Evolutionary conservation across 2,329 filamentous ascomycete genomes (phyloP), one percentile per base, ranked within the genome.

Genomic region (Shiraia bambusicola): DNA sequence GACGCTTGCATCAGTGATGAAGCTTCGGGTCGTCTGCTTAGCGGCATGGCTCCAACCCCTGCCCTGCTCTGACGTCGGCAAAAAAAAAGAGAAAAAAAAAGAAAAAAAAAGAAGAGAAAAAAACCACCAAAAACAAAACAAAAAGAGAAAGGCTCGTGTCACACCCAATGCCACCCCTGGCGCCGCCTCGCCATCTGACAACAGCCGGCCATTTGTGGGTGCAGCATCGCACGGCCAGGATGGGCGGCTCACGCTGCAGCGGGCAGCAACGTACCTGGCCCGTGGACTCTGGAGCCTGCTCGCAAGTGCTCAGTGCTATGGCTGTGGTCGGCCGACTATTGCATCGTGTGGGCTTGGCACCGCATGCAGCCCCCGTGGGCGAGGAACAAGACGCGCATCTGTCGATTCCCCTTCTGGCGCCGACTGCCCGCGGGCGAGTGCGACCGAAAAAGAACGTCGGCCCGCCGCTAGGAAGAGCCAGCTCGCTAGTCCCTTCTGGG

Each of bases 1-100:
- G 51, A 48, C 41, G 37, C 37, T 48, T 49, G 43, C 37, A 37
- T 46, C 47, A 46, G 40, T 49, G 19, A 22, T 22, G 55, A 63
- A 64, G 59, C 61, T 62, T 65, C 57, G 61, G 56, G 58, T 56
- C 51, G 56, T 55, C 49, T 52, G 48, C 52, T 58, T 62, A 61
- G 59, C 52, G 53, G 56, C 50, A 45, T 46, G 45, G 39, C 47
- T 52, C 52, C 52, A 40, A 52, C 45, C 50, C 40, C 57, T 65
- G 61, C 61, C 61, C 57, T 56, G 50, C 48, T 49, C 54, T 59
- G 61, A 57, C 61, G 54, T 54, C 62, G 59, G 57, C 51, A 54
- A 42, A 52, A 54, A 54, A 22, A 22, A 22, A 22, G 19, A 8
- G n/a, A n/a, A n/a, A n/a, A n/a, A n/a, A n/a, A n/a, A n/a, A n/a